Evolutionary conservation across 2,329 filamentous ascomycete genomes (phyloP), one percentile per base, ranked within the genome.

Genomic region (Fusarium fujikuroi): DNA sequence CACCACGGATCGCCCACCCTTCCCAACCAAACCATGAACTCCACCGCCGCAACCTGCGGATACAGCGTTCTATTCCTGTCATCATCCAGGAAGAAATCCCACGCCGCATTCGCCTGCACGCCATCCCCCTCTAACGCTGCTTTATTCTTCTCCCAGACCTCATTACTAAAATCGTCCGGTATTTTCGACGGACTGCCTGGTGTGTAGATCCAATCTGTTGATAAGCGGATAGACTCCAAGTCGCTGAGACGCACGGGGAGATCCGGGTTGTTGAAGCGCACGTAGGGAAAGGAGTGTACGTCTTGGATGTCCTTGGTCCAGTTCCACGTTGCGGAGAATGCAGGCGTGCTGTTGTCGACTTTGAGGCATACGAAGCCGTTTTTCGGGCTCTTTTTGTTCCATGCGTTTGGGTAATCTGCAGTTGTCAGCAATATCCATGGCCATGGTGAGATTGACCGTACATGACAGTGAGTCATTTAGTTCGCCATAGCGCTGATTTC

Each of bases 1-100:
- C 76, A 78, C 76, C 76, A 78, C 2, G 76, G 76, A 58, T 78
- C 75, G 10, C 76, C 76, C 0, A 78, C 75, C 1, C 73, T 58
- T 2, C 76, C 76, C 9, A 78, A 15, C 76, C 76, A 78, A 3
- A 78, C 73, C 75, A 78, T 78, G 3, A 78, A 69, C 47, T 78
- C 76, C 9, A 78, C 66, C 15, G 63, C 54, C 0, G 76, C 76
- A 52, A 49, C 71, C 18, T 78, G 76, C 3, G 76, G 66, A 36
- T 74, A 78, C 0, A 77, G 42, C 1, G 76, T 74, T 57, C 58
- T 74, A 16, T 77, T 76, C 4, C 69, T 62, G 19, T 77, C 72
- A 39, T 76, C 66, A 9, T 78, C 76, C 4, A 78, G 66, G 14
- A 78, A 78, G n/a, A 78, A 78, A 12, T 78, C 76, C 76, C 76